Conservation (phyloP, 1,139 yeast species). For the Suhomyces maxii region DNA sequence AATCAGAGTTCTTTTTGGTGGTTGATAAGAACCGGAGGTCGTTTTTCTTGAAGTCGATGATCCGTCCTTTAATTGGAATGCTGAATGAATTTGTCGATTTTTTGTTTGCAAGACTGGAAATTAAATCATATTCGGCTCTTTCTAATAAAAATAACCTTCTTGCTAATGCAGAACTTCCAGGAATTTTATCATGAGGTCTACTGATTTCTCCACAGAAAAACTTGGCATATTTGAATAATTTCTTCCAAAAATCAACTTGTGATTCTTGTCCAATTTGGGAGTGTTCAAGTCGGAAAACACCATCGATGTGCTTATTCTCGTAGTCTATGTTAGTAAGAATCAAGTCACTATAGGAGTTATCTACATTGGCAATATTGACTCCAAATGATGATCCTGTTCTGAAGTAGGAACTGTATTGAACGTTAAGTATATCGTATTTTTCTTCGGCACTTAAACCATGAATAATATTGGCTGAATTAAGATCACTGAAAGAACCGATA, state of each 20-base stretch:
- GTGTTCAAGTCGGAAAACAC: constrained; percentile 15
- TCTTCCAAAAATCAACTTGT: constrained; percentile 2
- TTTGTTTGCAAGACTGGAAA: not conserved
- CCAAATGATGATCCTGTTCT: constrained; percentile 23
- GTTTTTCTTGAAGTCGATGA: constrained; percentile 36
- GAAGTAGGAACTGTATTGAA: constrained; percentile 19
- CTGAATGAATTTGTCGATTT: not conserved
- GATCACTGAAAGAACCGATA: not conserved
- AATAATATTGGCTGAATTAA: not conserved
- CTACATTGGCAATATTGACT: constrained; percentile 9
- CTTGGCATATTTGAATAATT: constrained; percentile 5
- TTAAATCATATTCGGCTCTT: constrained; percentile 6
- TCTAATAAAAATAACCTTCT: constrained; percentile 10
- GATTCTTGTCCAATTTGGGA: not conserved
- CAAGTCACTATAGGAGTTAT: constrained; percentile 16
- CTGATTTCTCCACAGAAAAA: constrained; percentile 10
- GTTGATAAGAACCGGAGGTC: constrained; percentile 35
- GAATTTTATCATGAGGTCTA: constrained; percentile 3
- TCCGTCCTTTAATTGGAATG: constrained; percentile 22
- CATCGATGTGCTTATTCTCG: constrained; percentile 18
- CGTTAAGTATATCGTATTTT: constrained; percentile 23
- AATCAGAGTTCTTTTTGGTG: constrained; percentile 1
- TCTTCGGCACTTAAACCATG: constrained; percentile 12
- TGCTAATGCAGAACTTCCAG: constrained; percentile 6
- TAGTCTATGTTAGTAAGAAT: constrained; percentile 24